A percentile compares a stretch with the other conserved stretches of the same genome.
Conservation (phyloP, 805 yeast genomes). For the Ogataea degrootiae region DNA sequence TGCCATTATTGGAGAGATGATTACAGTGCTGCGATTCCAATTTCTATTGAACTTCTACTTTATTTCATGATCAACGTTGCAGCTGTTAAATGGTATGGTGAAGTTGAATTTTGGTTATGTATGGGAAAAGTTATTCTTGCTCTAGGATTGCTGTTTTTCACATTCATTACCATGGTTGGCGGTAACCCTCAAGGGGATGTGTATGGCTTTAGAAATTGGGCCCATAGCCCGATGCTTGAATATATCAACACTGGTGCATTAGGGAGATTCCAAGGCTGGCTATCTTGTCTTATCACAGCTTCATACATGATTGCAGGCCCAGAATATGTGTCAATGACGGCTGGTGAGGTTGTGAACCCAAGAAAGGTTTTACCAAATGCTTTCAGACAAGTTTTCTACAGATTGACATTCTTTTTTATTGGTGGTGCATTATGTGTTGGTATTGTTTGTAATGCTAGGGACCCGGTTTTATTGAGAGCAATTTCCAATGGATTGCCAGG, state of each 20-base stretch:
- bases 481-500: conserved; percentile 34
- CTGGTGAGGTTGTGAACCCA: conserved; percentile 41
- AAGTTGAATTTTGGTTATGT: conserved; percentile 37
- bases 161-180: conserved; percentile 66
- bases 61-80: conserved; percentile 60
- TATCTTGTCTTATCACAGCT: conserved; percentile 55
- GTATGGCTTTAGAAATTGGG: conserved; percentile 58
- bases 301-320: conserved; percentile 69
- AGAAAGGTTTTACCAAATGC: conserved; percentile 39
- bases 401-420: conserved; percentile 39
- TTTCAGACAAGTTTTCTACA: conserved; percentile 38
- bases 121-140: conserved; percentile 34
- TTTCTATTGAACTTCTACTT: conserved; percentile 55
- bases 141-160: conserved; percentile 35
- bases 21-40: conserved; percentile 62
- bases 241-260: conserved; percentile 33
- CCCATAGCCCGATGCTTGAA: conserved; percentile 22
- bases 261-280: conserved; percentile 42
- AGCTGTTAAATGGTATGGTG: conserved; percentile 63
- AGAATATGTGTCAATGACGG: conserved; percentile 42
- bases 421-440: conserved; percentile 48
- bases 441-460: conserved; percentile 38
- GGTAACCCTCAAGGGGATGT: conserved; percentile 69
- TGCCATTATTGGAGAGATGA: conserved; percentile 74
- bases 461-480: conserved; percentile 32